A percentile compares a stretch with the other conserved stretches of the same genome.
Conservation (phyloP, 176 grass and related monocot genomes). For the Urochloa ruziziensis region DNA sequence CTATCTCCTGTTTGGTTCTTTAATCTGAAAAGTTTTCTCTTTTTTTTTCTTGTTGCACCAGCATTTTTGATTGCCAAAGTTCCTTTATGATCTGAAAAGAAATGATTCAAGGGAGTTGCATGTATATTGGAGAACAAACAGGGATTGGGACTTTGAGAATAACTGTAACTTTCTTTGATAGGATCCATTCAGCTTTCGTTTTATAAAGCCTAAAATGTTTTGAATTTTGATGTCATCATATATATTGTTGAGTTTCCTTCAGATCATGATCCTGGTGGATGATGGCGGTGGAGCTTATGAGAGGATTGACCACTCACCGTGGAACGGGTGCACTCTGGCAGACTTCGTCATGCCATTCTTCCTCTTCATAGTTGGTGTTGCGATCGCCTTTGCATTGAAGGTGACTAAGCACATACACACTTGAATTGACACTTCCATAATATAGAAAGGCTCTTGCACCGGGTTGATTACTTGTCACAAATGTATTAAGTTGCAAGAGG, state of each 20-base stretch:
- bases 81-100: background rate
- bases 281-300: slow-evolving; percentile 73
- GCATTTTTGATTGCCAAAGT: background rate
- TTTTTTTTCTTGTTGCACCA: background rate
- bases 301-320: slow-evolving; percentile 72
- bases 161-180: background rate
- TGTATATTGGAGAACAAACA: background rate
- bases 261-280: slow-evolving; percentile 95
- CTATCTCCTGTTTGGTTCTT: background rate
- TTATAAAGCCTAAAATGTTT: background rate
- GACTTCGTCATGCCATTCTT: slow-evolving; percentile 98
- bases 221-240: background rate
- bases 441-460: background rate
- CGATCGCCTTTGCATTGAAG: slow-evolving; percentile 90
- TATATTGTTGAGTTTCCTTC: slow-evolving; percentile 10
- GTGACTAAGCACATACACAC: background rate
- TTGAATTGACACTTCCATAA: background rate
- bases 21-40: background rate
- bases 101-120: background rate
- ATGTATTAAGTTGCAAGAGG: background rate
- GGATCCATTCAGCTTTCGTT: background rate
- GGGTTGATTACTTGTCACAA: background rate
- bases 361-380: slow-evolving; percentile 90
- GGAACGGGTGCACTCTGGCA: slow-evolving; percentile 88
- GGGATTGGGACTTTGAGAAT: background rate